These are phyloP conservation scores for Podosphaera aphanis DNA, from an alignment of 2,329 filamentous ascomycete genomes.

Conservation along the genomic window DNA sequence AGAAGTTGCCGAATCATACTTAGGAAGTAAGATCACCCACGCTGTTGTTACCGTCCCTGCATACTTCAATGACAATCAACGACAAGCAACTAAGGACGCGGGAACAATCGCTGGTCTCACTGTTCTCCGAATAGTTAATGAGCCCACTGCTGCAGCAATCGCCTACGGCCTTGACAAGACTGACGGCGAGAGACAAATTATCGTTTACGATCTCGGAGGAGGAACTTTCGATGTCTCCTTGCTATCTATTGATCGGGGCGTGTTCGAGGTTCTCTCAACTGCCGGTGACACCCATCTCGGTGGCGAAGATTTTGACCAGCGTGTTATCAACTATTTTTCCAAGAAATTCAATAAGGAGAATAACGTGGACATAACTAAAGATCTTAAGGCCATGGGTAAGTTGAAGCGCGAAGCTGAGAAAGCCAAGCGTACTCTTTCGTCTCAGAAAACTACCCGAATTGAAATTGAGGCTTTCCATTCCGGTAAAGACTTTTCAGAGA, in stretches of 20 bases:
- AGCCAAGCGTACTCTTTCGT: slow-evolving; percentile 94
- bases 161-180: slow-evolving; percentile 85
- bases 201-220: slow-evolving; percentile 84
- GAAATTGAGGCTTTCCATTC: slow-evolving; percentile 96
- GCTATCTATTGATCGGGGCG: slow-evolving; percentile 71
- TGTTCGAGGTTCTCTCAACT: slow-evolving; percentile 85
- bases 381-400: slow-evolving; percentile 96
- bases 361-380: slow-evolving; percentile 74
- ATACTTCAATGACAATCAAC: slow-evolving; percentile 97
- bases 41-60: slow-evolving; percentile 84
- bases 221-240: slow-evolving; percentile 90
- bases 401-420: slow-evolving; percentile 98
- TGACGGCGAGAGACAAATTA: slow-evolving; percentile 63
- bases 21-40: slow-evolving; percentile 65
- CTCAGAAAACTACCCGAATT: slow-evolving; percentile 77
- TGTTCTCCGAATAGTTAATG: slow-evolving; percentile 89
- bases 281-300: slow-evolving; percentile 92
- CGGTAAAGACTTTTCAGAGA: slow-evolving; percentile 96
- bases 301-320: slow-evolving; percentile 98
- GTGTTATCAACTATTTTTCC: slow-evolving; percentile 85
- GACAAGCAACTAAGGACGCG: slow-evolving; percentile 90
- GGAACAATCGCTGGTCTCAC: slow-evolving; percentile 81
- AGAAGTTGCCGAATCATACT: slow-evolving; percentile 56
- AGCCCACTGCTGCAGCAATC: slow-evolving; percentile 85
- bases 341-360: slow-evolving; percentile 99